Percentiles rank a stretch among this genome's conserved stretches.
phyloP scores from a whole-genome alignment of 2,329 filamentous ascomycete species.

The Bipolaris victoriae region DNA sequence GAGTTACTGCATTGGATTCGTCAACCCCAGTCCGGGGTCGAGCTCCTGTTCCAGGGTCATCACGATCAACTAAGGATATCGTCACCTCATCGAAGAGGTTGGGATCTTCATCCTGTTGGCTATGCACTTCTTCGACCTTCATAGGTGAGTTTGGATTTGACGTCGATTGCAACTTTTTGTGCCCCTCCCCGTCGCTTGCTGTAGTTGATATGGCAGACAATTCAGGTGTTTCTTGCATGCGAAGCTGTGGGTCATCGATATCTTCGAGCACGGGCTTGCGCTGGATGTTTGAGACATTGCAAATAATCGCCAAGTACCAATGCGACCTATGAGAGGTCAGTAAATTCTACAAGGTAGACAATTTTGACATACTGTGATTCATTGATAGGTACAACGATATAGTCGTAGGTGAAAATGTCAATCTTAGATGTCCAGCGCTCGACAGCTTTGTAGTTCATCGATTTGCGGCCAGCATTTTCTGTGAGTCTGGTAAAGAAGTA shows the following conservation, averaged over 20 bases:
- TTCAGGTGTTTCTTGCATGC: neutral
- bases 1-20: neutral
- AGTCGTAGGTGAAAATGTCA: slow-evolving; percentile 85
- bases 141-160: slow-evolving; percentile 1
- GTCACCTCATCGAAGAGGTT: slow-evolving; percentile 33
- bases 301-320: slow-evolving; percentile 96
- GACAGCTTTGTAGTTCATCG: slow-evolving; percentile 83
- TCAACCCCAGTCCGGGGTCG: neutral
- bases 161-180: neutral
- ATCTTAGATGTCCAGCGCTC: slow-evolving; percentile 85
- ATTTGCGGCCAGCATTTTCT: slow-evolving; percentile 58
- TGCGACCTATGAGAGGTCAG: slow-evolving; percentile 56
- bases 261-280: slow-evolving; percentile 35
- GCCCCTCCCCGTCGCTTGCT: neutral
- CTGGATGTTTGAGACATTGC: slow-evolving; percentile 75
- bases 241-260: slow-evolving; percentile 9
- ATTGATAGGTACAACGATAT: slow-evolving; percentile 90
- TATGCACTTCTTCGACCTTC: neutral
- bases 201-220: neutral
- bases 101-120: slow-evolving; percentile 13
- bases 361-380: slow-evolving; percentile 58
- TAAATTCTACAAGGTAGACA: neutral
- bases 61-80: slow-evolving; percentile 30
- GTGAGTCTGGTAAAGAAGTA: slow-evolving; percentile 85
- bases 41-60: slow-evolving; percentile 11